phyloP scores from a whole-genome alignment of 768 basidiomycete species.

The Tephrocybe sp. region DNA sequence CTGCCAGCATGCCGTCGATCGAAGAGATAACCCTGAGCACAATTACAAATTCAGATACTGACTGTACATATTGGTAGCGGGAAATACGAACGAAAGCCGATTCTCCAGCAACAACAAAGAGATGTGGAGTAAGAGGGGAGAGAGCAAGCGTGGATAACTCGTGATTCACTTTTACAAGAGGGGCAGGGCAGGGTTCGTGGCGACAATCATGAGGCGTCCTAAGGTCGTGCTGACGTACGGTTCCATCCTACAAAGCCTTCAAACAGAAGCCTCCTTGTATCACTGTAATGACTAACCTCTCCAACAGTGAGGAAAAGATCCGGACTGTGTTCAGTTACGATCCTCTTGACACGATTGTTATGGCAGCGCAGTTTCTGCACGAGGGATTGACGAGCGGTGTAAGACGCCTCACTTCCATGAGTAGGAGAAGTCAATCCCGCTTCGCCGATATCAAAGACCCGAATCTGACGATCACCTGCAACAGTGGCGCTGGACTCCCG shows the following conservation, averaged over 20 bases:
- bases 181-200: constrained; percentile 57
- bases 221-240: constrained; percentile 86
- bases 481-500: constrained; percentile 66
- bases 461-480: constrained; percentile 73
- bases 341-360: constrained; percentile 66
- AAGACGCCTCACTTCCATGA: constrained; percentile 43
- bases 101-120: constrained; percentile 83
- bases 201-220: constrained; percentile 67
- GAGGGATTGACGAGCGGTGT: constrained; percentile 45
- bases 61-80: background rate
- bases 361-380: constrained; percentile 69
- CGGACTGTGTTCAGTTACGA: constrained; percentile 77
- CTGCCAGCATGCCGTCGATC: constrained; percentile 75
- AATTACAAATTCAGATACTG: background rate
- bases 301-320: constrained; percentile 75
- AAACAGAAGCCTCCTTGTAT: background rate
- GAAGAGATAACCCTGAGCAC: constrained; percentile 69
- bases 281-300: constrained; percentile 50
- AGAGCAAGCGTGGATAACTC: constrained; percentile 71
- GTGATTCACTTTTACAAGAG: constrained; percentile 63
- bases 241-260: constrained; percentile 62
- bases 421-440: constrained; percentile 28
- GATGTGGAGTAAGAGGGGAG: constrained; percentile 77
- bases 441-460: constrained; percentile 71
- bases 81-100: constrained; percentile 67